Evolutionary conservation across 805 yeast genomes (phyloP), one percentile per base, ranked within the genome.

Genomic region (Pichia heedii): DNA sequence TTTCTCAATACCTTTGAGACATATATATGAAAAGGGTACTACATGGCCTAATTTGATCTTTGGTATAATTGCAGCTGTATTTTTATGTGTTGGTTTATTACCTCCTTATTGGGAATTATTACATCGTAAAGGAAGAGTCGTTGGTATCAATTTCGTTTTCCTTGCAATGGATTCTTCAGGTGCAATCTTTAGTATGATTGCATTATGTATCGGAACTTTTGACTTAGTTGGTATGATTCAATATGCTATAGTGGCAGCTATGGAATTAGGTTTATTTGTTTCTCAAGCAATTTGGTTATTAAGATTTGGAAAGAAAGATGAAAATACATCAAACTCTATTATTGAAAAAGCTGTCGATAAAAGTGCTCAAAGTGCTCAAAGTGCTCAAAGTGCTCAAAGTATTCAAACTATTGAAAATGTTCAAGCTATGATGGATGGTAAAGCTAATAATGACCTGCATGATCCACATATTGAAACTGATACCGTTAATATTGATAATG

Each of bases 61-160:
- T 52, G 97, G 97, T 13, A 74, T 85, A 24, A 48, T 86, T 16
- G 95, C 97, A 0, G 77, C 93, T 1, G 68, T 89, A 0, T 58
- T 85, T 18, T 65, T 90, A 9, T 93, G 84, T 0, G 57, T 73
- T 3, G 97, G 97, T 0, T 68, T 90, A 30, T 50, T 90, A 0
- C 97, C 97, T 0, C 96, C 97, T 5, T 90, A 89, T 58, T 79
- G 77, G 52, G 97, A 90, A 59, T 65, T 90, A 22, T 73, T 78
- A 27, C 84, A 86, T 55, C 70, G 96, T 50, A 61, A 76, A 41
- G 97, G 97, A 2, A 66, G 83, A 30, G 97, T 90, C 3, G 78
- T 88, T 3, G 97, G 97, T 0, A 82, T 90, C 55, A 88, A 88
- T 58, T 88, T 90, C 55, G 51, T 83, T 3, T 90, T 90, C 50